Base-by-base conservation (phyloP, 345 rosid genomes). In the Linum trigynum region DNA sequence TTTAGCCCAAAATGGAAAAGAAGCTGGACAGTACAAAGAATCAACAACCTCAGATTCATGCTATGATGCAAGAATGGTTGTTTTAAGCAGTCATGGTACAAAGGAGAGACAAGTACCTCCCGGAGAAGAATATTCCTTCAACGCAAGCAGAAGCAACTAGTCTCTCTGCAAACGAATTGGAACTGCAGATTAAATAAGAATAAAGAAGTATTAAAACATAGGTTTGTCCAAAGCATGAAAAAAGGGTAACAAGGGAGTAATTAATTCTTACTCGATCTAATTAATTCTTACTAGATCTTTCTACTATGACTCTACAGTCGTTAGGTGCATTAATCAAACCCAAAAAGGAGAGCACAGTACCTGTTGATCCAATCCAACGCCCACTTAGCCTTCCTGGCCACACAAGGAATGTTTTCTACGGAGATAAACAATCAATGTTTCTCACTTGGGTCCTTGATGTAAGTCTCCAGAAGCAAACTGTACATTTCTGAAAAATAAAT, bases 1-100 rank as follows among this genome's bases (percentile, higher is more conserved):
- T 92, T 89, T 51, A 92, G 92, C 97, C 97, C 85, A 78, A 92
- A 68, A 89, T 84, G 77, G 97, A 86, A 72, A 95, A 92, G 78
- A 92, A 92, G 80, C 98, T 92, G 88, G 55, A 69, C 65, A 23
- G 32, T 23, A 23, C 32, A 23, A 23, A 23, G 32, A 23, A 23
- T 23, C 32, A 23, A 23, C 32, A 23, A 23, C 32, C 32, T 23
- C 32, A 23, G 32, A 23, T 23, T 23, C 32, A 23, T 23, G 32
- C 32, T 23, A 23, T 23, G 1, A 8, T 16, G 7, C 35, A 59
- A n/a, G 14, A 5, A 61, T 23, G 32, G 32, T 23, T 23, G 32
- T 23, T 38, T 12, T 15, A 63, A 17, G 62, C 35, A 51, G 62
- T 17, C 56, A 65, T n/a, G 58, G 17, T 64, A 39, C 43, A 58